These are phyloP conservation scores for Cornus controversa DNA, from an alignment of 148 eudicot genomes.

Conservation along the genomic window DNA sequence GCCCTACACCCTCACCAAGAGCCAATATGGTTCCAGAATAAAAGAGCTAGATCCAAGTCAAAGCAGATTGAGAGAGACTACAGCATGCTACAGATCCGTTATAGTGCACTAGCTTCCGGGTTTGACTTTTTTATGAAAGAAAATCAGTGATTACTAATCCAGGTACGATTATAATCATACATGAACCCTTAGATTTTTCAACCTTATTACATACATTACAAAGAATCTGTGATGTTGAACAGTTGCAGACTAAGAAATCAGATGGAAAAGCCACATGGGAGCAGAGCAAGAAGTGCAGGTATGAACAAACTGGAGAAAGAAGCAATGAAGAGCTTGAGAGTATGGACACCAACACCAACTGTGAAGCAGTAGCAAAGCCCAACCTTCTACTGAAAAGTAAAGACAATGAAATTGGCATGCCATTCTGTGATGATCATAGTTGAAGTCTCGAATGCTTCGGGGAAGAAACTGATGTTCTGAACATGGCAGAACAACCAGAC, in stretches of 20 bases:
- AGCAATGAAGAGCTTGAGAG: conserved; percentile 14
- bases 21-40: conserved; percentile 68
- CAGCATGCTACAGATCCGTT: no score
- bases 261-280: conserved; percentile 14
- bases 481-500: no score
- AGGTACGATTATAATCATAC: conserved; percentile 31
- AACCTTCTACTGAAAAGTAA: no score
- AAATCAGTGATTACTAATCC: conserved; percentile 31
- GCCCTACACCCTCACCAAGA: conserved; percentile 61
- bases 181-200: no score
- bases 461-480: no score
- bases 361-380: no score
- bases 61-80: conserved; percentile 56
- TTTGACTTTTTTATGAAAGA: conserved; percentile 41
- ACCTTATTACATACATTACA: background rate
- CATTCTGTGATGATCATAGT: no score
- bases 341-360: no score
- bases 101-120: conserved; percentile 34
- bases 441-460: no score
- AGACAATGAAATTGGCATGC: no score
- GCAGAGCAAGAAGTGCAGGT: conserved; percentile 6
- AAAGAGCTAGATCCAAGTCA: conserved; percentile 52
- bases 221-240: no score
- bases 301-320: background rate
- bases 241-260: no score